Evolutionary conservation across 805 yeast genomes (phyloP).

Genomic region (Candida maltosa): DNA sequence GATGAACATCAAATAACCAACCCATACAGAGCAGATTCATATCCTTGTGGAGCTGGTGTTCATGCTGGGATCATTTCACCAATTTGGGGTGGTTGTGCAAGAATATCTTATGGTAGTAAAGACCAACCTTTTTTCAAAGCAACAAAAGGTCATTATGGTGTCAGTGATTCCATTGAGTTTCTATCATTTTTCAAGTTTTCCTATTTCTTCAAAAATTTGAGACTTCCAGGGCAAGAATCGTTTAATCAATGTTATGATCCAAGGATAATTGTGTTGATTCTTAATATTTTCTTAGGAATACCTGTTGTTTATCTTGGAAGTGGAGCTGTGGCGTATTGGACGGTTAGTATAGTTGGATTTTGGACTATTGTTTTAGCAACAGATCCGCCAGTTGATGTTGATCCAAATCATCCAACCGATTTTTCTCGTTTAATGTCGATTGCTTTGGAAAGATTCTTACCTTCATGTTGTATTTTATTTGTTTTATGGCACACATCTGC

Average conservation of each 20-base stretch:
- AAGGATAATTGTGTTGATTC: constrained; percentile 49
- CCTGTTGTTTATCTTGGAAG: constrained; percentile 57
- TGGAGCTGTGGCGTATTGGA: constrained; percentile 51
- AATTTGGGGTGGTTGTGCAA: constrained; percentile 74
- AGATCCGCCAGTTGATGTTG: constrained; percentile 71
- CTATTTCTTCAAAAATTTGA: constrained; percentile 51
- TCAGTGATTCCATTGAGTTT: constrained; percentile 54
- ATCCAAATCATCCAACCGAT: constrained; percentile 49
- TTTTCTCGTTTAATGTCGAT: constrained; percentile 63
- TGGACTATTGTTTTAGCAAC: constrained; percentile 78
- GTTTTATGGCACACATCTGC: constrained; percentile 64
- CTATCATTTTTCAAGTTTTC: constrained; percentile 75
- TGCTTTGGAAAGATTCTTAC: constrained; percentile 72
- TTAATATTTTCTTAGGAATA: constrained; percentile 61
- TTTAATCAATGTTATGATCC: constrained; percentile 67
- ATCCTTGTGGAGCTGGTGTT: constrained; percentile 84
- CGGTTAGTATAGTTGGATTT: constrained; percentile 60
- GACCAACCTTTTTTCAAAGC: constrained; percentile 45
- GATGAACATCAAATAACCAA: constrained; percentile 32
- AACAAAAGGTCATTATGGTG: constrained; percentile 48
- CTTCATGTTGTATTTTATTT: constrained; percentile 66
- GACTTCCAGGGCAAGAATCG: constrained; percentile 8
- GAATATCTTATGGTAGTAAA: constrained; percentile 54
- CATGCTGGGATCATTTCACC: constrained; percentile 82
- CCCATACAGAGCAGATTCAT: constrained; percentile 87